Percentiles rank a stretch among this genome's conserved stretches.
These are phyloP conservation scores for Steccherinum ochraceum DNA, from an alignment of 768 basidiomycete species.

Conservation along the genomic window DNA sequence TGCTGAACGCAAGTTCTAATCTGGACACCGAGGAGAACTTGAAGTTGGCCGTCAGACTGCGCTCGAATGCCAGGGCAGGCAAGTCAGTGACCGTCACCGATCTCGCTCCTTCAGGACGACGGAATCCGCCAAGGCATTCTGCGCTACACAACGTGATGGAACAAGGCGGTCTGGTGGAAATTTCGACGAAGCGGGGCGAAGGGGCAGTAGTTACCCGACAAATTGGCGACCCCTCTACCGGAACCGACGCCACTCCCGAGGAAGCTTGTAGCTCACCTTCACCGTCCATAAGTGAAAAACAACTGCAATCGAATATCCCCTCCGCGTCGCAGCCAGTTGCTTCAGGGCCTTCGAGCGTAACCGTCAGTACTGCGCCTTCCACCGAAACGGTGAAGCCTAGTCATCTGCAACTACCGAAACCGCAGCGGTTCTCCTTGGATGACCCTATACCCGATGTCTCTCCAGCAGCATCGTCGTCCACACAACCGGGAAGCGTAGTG, in stretches of 20 bases:
- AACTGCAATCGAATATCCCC: too few species aligned
- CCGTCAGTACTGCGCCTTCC: conserved; percentile 4
- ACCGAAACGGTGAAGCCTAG: conserved; percentile 12
- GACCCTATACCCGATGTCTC: background rate
- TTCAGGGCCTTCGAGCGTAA: background rate
- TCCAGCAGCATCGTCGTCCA: background rate
- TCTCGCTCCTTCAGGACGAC: background rate
- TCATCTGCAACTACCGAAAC: conserved; percentile 18
- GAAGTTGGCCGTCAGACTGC: background rate
- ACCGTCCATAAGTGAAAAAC: conserved; percentile 9
- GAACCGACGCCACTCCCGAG: conserved; percentile 17
- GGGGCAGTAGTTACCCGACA: conserved; percentile 34
- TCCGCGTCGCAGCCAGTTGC: background rate
- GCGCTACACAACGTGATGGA: conserved; percentile 67
- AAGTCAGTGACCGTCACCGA: background rate
- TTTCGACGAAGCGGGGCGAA: conserved; percentile 38
- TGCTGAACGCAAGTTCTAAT: background rate
- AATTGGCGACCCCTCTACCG: conserved; percentile 35
- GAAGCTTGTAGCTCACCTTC: conserved; percentile 5
- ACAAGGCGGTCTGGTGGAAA: conserved; percentile 54
- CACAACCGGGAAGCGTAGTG: conserved; percentile 9
- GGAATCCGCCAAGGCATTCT: conserved; percentile 26
- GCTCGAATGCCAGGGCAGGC: background rate
- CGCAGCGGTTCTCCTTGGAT: conserved; percentile 11
- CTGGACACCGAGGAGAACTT: background rate